Conservation (phyloP, 2,329 filamentous ascomycete genomes). For the Fusarium tuaranense region DNA sequence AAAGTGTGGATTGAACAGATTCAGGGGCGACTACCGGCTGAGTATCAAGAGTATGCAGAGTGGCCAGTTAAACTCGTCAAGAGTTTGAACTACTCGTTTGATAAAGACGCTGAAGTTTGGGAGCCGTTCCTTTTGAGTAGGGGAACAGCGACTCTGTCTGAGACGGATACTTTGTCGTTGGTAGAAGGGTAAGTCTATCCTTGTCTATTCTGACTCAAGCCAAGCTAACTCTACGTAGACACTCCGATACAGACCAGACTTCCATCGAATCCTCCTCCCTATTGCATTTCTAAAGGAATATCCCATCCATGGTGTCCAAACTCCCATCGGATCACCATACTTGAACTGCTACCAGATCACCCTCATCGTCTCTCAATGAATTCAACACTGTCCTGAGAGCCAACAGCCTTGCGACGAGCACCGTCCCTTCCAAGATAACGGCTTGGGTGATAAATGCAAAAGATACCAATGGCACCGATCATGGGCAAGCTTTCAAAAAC, state of each 20-base stretch:
- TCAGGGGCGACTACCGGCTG: constrained; percentile 44
- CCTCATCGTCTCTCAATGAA: background rate
- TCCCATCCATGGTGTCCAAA: background rate
- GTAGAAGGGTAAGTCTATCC: background rate
- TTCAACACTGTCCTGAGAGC: constrained; percentile 19
- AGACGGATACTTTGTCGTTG: background rate
- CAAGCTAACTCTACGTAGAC: background rate
- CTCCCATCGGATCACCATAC: background rate
- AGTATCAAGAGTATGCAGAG: constrained; percentile 48
- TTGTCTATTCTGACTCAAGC: background rate
- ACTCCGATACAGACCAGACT: background rate
- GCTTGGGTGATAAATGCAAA: constrained; percentile 62
- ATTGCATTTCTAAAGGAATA: no score
- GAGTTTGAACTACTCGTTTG: constrained; percentile 37
- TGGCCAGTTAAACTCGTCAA: constrained; percentile 47
- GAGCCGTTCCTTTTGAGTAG: constrained; percentile 34
- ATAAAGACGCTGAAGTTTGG: constrained; percentile 39
- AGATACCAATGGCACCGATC: constrained; percentile 58
- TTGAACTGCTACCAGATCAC: background rate
- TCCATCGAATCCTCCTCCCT: background rate
- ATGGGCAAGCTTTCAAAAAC: constrained; percentile 63
- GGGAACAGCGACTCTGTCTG: constrained; percentile 20
- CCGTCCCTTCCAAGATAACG: constrained; percentile 48
- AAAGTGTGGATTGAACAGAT: constrained; percentile 55
- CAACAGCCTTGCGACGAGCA: background rate